A percentile compares a stretch with the other conserved stretches of the same genome.
phyloP scores from a whole-genome alignment of 169 alveolate genomes.

The Blepharisma undulans region DNA sequence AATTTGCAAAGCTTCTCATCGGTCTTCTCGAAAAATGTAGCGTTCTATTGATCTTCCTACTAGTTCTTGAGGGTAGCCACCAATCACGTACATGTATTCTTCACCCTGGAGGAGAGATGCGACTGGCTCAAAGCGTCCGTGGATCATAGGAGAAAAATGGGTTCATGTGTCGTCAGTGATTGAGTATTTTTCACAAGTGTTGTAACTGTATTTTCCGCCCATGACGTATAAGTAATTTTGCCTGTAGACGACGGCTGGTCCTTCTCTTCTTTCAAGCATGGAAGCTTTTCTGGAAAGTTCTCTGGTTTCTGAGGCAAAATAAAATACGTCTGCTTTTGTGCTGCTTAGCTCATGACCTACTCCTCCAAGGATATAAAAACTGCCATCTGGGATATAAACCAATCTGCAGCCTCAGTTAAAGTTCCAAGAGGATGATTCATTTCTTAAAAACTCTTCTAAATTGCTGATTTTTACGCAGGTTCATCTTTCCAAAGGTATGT shows the following conservation, averaged over 20 bases:
- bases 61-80: background rate
- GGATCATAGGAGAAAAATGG: background rate
- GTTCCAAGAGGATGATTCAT: background rate
- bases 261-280: conserved; percentile 33
- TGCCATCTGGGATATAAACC: background rate
- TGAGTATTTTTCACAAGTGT: conserved; percentile 12
- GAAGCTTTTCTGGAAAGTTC: background rate
- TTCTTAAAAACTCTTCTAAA: background rate
- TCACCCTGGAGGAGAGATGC: background rate
- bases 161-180: background rate
- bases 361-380: conserved; percentile 22
- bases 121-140: conserved; percentile 8
- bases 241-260: background rate
- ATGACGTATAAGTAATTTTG: background rate
- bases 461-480: background rate
- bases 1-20: background rate
- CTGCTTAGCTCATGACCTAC: background rate
- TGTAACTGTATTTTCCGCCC: conserved; percentile 18
- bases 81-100: background rate
- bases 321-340: background rate
- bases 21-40: background rate
- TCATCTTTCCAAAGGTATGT: background rate
- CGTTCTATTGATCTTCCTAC: conserved; percentile 8
- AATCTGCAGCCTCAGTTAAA: conserved; percentile 32
- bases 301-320: background rate